These are phyloP conservation scores for barrel medic (Medicago truncatula) DNA, from an alignment of 306 rosid species.

Conservation along the genomic window MtrunA17r5.0-ANR NC_053044.1:53662501-53663000, in stretches of 20 bases:
- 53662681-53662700: slow-evolving; percentile 70
- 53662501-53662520: slow-evolving; percentile 59
- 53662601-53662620: slow-evolving; percentile 43
- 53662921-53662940: slow-evolving; percentile 94
- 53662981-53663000: slow-evolving; percentile 75
- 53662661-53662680: slow-evolving; percentile 94
- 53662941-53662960: slow-evolving; percentile 96
- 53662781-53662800: slow-evolving; percentile 58
- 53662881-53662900: slow-evolving; percentile 88
- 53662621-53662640: slow-evolving; percentile 43
- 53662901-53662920: slow-evolving; percentile 95
- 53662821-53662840: slow-evolving; percentile 84
- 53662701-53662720: slow-evolving; percentile 52
- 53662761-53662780: slow-evolving; percentile 46
- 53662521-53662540: slow-evolving; percentile 73
- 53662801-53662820: slow-evolving; percentile 62
- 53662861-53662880: slow-evolving; percentile 99
- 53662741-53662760: slow-evolving; percentile 53
- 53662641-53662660: slow-evolving; percentile 68
- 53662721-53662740: slow-evolving; percentile 62
- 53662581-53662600: slow-evolving; percentile 51
- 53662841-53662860: slow-evolving; percentile 86
- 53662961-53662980: slow-evolving; percentile 73
- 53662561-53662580: slow-evolving; percentile 47
- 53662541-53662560: slow-evolving; percentile 63